Evolutionary conservation across 1,284 basidiomycete species (phyloP), one percentile per base, ranked within the genome.

Genomic region (Sporisorium reilianum): DNA sequence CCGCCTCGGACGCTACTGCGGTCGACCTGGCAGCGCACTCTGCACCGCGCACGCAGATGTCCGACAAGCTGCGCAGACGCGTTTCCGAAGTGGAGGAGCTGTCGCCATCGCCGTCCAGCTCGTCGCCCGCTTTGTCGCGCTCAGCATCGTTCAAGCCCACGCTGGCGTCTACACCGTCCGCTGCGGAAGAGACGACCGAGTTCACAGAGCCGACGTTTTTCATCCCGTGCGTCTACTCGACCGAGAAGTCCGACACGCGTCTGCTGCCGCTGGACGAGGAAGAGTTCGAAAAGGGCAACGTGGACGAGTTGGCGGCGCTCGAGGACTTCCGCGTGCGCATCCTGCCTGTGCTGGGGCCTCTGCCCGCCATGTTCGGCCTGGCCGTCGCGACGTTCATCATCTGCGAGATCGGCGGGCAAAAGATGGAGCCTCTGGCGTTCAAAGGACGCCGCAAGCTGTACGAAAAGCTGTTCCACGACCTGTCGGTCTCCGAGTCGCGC

Each of bases 301-400:
- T 98, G 6, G 91, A 93, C 80, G 95, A 99, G 85, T 88, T 99
- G 3, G 91, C 93, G 11, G 92, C 92, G 5, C 92, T 98, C 65
- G 93, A 96, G 81, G 94, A 97, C 84, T 99, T 98, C 86, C 88
- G 97, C 36, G 94, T 96, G 6, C 88, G 94, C 46, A 94, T 95
- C 70, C 85, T 96, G 7, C 94, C 94, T 30, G 94, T 95, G 7
- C 88, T 95, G 7, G 93, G 92, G 0, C 80, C 83, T 1, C 54
- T 84, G 6, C 83, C 83, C 4, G 82, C 80, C 59, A 84, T 84
- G 78, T 84, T 84, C 55, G 83, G 83, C 0, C 56, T 84, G 10
- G 81, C 80, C 0, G 81, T 78, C 1, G 83, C 83, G 0, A 83
- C 79, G 16, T 83, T 76, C 53, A 77, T 84, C 58, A 56, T 84